Conservation (phyloP, 164 flowering plant species). For the Malania oleifera region DNA sequence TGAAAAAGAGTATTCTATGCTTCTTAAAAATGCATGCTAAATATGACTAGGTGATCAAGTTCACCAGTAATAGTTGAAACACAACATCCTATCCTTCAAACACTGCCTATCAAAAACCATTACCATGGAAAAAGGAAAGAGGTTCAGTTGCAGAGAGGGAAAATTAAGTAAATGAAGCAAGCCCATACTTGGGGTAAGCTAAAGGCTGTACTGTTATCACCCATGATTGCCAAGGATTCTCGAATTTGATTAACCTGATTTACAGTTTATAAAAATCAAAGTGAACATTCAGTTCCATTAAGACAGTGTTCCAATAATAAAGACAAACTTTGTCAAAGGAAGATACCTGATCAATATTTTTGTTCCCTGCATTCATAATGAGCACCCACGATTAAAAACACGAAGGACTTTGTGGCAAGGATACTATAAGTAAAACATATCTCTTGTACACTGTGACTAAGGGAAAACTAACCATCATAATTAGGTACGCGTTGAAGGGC, state of each 20-base stretch:
- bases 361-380: constrained; percentile 67
- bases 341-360: constrained; percentile 69
- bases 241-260: constrained; percentile 94
- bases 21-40: no score
- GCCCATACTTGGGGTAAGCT: constrained; percentile 90
- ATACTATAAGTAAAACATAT: constrained; percentile 3
- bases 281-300: constrained; percentile 6
- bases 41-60: no score
- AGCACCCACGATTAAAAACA: constrained; percentile 16
- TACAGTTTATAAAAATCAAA: background rate
- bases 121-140: background rate
- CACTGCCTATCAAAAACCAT: background rate
- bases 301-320: background rate
- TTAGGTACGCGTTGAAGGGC: constrained; percentile 89
- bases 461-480: constrained; percentile 52
- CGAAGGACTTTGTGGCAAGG: background rate
- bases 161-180: background rate
- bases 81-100: background rate
- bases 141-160: background rate
- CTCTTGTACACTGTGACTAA: background rate
- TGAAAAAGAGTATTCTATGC: no score
- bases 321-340: background rate
- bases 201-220: constrained; percentile 96
- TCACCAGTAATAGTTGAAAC: background rate
- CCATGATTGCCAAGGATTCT: constrained; percentile 92